Base-by-base conservation (phyloP, 163 green algal genomes). In the Scenedesmus sp. region DNA sequence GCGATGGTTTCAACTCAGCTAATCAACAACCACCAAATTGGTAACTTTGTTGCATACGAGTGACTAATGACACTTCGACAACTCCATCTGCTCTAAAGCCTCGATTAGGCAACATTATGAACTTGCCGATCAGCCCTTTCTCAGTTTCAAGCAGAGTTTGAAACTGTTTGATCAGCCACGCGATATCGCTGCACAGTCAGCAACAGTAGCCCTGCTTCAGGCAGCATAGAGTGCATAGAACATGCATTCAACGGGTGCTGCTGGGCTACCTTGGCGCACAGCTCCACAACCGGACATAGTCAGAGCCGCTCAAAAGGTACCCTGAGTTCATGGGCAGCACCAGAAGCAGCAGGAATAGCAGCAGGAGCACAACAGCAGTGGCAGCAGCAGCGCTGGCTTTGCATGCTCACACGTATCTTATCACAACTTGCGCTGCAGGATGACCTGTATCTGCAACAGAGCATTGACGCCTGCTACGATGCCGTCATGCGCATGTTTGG, bases 251-350 rank as follows among this genome's bases (percentile, higher is more conserved):
- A 6, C 23, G 46, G 23, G 23, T 26, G 77, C 77, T 57, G 46
- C 77, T 59, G 2, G 13, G 16, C 9, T 87, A 7, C 3, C 77
- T 59, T 92, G 89, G 90, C 83, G 74, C 18, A 56, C 60, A 9
- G 95, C 96, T 34, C 94, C 94, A 23, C 95, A 97, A 84, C 96
- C 96, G 34, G 95, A 97, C 67, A 94, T 97, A 2, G 93, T 97
- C 1, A 92, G 95, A 4, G 93, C 95, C 2, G 88, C 88, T 1
- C 94, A 97, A 82, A 97, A 97, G 92, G 94, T 94, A 46, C 34
- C 34, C 34, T 46, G 34, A 46, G 34, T 46, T 46, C 34, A 46
- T 46, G 34, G 34, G 55, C 46, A 26, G 8, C 52, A 70, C 16
- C 18, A 26, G 8, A 3, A 20, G 59, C 34, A 57, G 9, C 46